Base-by-base conservation (phyloP, 2,329 filamentous ascomycete genomes). In the Pseudogymnoascus sp. region DNA sequence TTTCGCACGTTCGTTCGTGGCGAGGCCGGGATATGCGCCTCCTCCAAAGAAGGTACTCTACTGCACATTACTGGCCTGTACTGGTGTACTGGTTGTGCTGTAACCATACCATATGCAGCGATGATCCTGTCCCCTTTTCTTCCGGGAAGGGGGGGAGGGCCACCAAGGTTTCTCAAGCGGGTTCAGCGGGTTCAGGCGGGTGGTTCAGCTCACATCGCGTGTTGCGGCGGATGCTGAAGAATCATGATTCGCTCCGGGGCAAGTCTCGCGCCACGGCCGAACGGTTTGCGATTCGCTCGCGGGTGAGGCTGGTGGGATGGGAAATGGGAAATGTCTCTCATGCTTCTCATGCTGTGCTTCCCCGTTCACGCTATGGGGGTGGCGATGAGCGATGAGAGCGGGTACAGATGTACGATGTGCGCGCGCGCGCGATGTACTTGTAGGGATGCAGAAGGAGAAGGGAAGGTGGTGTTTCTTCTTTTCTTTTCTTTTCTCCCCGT, bases 181-280 rank as follows among this genome's bases (percentile, higher is more conserved):
- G 43, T 25, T 48, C 21, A 48, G 39, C 23, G 19, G 43, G 41
- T 19, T 19, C 16, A 21, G 16, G 43, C 43, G 43, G 43, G 43
- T 48, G 23, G 25, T 21, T 48, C 45, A 51, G 45, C 48, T 54
- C 48, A 25, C 48, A 57, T 57, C 48, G 48, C 48, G 48, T 54
- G 48, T 31, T 54, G 48, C 48, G 48, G 48, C 25, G 48, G 48
- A 31, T 54, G 48, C 48, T 54, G 48, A 31, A 31, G 48, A 54
- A 54, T 54, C 25, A 31, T 54, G 48, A 54, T 54, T 54, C 48
- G 48, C 25, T 31, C 11, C 48, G 48, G 19, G 48, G 48, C 48
- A 21, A 13, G 48, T 54, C 25, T 54, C 48, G 48, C 48, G 48
- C 48, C 14, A 54, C 23, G 48, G 48, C 48, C 48, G 48, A 54